Evolutionary conservation across 257 asterid genomes (phyloP), one percentile per base, ranked within the genome.

Genomic region (Solanum ossicruentum): DNA sequence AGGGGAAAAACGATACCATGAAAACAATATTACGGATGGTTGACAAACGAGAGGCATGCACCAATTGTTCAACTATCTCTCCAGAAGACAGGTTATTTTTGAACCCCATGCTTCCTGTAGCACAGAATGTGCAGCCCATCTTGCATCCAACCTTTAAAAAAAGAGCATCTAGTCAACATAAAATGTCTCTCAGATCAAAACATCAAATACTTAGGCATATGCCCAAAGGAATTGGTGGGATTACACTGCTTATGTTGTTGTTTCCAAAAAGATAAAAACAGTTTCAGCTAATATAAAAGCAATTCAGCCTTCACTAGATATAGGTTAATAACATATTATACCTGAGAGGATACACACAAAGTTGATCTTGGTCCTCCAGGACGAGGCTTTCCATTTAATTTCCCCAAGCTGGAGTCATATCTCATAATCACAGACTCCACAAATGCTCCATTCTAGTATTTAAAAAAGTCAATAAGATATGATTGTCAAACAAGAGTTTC

Each of bases 71-170:
- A 82, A 97, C 84, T 85, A 97, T 94, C 89, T 97, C 98, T 67
- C 98, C 98, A 10, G 98, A 90, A 21, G 99, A 88, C 72, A 97
- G 98, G 90, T 93, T 95, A 56, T 57, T 92, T 87, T 95, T 97
- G 84, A 95, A 97, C 77, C 99, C 99, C 99, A 97, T 97, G 89
- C 93, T 95, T 89, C 99, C 98, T 4, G 99, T 97, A 7, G 99
- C 99, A 83, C 99, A 97, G 84, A 97, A 97, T 39, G 85, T 95
- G 95, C 99, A 97, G 70, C 93, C 98, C 99, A 97, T 97, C 90
- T 97, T 97, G 93, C 99, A 97, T 71, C 99, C 99, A 75, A 97
- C 99, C 99, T 97, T 69, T 3, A 61, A 28, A 39, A 54, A 86
- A 41, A 69, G 36, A 36, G 55, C 3, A 41, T 32, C 55, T 69